A percentile compares a stretch with the other conserved stretches of the same genome.
Conservation (phyloP, 2,329 filamentous ascomycete species). For the Dactylonectria macrodidyma region DNA sequence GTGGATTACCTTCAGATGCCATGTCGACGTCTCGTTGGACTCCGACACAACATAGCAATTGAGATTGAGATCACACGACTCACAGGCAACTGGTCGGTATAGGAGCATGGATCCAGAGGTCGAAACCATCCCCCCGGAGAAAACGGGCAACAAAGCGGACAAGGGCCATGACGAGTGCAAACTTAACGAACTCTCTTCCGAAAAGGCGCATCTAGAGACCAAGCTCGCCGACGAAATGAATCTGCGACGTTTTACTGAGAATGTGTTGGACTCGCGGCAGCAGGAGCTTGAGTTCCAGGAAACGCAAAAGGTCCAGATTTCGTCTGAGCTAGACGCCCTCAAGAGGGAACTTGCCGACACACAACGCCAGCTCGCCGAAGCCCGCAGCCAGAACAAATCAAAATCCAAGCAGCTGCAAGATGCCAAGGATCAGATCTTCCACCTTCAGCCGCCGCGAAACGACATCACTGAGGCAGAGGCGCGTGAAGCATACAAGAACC, state of each 20-base stretch:
- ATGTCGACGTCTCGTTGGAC: constrained; percentile 24
- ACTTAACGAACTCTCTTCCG: constrained; percentile 29
- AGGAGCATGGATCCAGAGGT: constrained; percentile 39
- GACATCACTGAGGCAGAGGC: constrained; percentile 56
- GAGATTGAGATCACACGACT: constrained; percentile 22
- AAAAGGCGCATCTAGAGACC: constrained; percentile 41
- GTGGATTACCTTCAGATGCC: constrained; percentile 29
- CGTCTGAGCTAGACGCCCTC: constrained; percentile 49
- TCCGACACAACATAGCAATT: constrained; percentile 19
- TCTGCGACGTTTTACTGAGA: constrained; percentile 54
- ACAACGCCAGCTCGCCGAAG: constrained; percentile 51
- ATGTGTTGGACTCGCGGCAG: constrained; percentile 55
- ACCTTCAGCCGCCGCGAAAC: constrained; percentile 51
- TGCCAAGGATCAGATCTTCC: constrained; percentile 52
- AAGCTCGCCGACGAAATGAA: constrained; percentile 51
- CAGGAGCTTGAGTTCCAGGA: constrained; percentile 53
- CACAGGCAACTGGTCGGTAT: constrained; percentile 16
- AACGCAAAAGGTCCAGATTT: constrained; percentile 47
- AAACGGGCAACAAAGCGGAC: constrained; percentile 20
- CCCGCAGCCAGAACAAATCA: constrained; percentile 45
- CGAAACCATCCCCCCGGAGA: constrained; percentile 16
- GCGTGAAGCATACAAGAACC: constrained; percentile 50
- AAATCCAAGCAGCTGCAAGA: constrained; percentile 50
- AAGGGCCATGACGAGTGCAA: constrained; percentile 21
- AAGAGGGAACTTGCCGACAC: constrained; percentile 50